phyloP scores from a whole-genome alignment of 257 asterid species.

The Verbascum thapsus region DNA sequence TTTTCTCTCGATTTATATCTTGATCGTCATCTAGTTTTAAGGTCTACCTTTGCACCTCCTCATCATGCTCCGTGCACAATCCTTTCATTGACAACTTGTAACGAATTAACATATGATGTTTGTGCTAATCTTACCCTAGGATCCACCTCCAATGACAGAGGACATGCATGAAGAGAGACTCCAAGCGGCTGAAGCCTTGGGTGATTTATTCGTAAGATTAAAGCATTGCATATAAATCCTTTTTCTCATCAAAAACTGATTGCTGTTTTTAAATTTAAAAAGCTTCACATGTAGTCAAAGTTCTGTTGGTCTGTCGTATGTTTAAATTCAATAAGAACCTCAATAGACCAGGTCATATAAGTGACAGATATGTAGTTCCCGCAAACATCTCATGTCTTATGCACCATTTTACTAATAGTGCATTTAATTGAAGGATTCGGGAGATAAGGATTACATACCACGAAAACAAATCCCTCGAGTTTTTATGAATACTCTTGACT shows the following conservation, averaged over 20 bases:
- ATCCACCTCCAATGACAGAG: conserved; percentile 82
- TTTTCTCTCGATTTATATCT: no score
- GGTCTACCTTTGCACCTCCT: no score
- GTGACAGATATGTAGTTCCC: background rate
- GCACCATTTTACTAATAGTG: background rate
- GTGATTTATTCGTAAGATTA: conserved; percentile 56
- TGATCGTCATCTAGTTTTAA: no score
- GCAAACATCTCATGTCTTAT: background rate
- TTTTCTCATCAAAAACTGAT: conserved; percentile 3
- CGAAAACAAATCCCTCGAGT: background rate
- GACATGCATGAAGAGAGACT: conserved; percentile 85
- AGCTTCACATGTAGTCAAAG: background rate
- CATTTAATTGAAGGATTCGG: background rate
- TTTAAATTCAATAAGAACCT: conserved; percentile 2
- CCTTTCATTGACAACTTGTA: background rate
- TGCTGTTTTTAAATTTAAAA: background rate
- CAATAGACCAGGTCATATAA: background rate
- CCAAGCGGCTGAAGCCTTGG: conserved; percentile 70
- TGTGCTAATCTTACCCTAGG: conserved; percentile 40
- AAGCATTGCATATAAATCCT: background rate
- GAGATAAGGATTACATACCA: background rate
- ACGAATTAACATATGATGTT: background rate
- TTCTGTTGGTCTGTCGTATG: background rate
- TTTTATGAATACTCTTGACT: background rate
- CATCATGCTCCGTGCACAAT: no score